Conservation (phyloP, 1,284 basidiomycete genomes). For the Singerocomus inundabilis region DNA sequence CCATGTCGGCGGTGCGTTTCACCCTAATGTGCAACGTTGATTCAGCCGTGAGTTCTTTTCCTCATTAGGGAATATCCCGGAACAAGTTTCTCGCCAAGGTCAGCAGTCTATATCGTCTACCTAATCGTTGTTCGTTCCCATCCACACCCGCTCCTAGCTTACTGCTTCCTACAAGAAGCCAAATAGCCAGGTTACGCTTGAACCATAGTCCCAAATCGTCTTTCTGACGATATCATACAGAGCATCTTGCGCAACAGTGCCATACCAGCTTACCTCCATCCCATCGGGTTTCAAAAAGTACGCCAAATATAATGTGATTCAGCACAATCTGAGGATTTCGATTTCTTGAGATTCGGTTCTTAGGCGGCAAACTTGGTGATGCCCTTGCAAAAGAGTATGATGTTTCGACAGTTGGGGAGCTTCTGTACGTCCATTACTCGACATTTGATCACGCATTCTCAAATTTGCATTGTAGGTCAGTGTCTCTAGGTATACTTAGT, state of each 20-base stretch:
- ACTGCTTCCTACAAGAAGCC: conserved; percentile 90
- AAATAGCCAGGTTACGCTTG: conserved; percentile 64
- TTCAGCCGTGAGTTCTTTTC: background rate
- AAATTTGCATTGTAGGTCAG: conserved; percentile 35
- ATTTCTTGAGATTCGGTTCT: conserved; percentile 75
- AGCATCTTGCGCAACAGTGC: conserved; percentile 82
- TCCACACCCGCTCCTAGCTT: conserved; percentile 46
- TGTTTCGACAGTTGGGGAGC: conserved; percentile 85
- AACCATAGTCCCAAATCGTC: background rate
- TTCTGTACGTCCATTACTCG: conserved; percentile 56
- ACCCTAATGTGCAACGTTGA: background rate
- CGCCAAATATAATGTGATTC: conserved; percentile 1
- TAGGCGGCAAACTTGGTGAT: conserved; percentile 93
- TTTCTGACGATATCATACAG: conserved; percentile 25
- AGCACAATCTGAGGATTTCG: background rate
- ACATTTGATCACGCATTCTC: background rate
- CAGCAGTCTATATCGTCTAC: conserved; percentile 3
- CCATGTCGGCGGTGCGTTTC: conserved; percentile 81
- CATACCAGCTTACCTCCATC: conserved; percentile 77
- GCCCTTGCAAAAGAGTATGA: conserved; percentile 87
- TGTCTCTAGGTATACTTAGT: conserved; percentile 44
- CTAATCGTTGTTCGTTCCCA: background rate
- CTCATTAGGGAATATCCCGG: conserved; percentile 75
- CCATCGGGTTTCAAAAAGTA: conserved; percentile 87
- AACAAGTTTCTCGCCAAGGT: conserved; percentile 97